phyloP scores from a whole-genome alignment of 257 asterid species.

The Ilex aquifolium region DNA sequence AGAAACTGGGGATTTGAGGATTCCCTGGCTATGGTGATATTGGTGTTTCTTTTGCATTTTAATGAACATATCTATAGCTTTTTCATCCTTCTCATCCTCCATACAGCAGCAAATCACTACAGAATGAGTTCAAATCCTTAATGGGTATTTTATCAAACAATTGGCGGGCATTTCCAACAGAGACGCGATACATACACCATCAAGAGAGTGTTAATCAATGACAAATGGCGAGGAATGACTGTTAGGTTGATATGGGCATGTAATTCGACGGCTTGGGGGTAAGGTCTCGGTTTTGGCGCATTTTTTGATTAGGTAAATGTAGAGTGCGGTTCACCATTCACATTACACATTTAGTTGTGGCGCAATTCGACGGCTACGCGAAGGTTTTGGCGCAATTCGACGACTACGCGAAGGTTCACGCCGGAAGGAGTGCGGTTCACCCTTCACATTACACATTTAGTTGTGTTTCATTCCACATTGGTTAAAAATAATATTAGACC shows the following conservation, averaged over 20 bases:
- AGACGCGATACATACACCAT: conserved; percentile 37
- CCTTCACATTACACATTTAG: too few species aligned
- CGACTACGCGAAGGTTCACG: too few species aligned
- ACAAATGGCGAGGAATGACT: conserved; percentile 24
- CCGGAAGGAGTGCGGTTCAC: too few species aligned
- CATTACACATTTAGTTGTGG: too few species aligned
- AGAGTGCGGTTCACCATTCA: neutral
- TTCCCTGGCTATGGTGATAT: neutral
- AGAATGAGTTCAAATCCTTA: conserved; percentile 63
- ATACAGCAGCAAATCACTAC: conserved; percentile 50
- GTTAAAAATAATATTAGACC: too few species aligned
- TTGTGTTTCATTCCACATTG: too few species aligned
- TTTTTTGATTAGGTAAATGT: conserved; percentile 57
- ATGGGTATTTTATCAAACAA: conserved; percentile 57
- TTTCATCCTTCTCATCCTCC: conserved; percentile 34
- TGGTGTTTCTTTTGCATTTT: conserved; percentile 29
- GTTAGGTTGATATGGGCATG: conserved; percentile 37
- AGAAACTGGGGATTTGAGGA: conserved; percentile 28
- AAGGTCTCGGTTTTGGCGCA: conserved; percentile 47
- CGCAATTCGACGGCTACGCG: too few species aligned
- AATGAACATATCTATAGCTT: conserved; percentile 35
- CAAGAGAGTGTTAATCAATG: conserved; percentile 38
- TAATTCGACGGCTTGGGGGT: conserved; percentile 37
- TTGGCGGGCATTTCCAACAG: conserved; percentile 35
- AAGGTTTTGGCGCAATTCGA: too few species aligned